These are phyloP conservation scores for Myotisia sp. DNA, from an alignment of 2,329 filamentous ascomycete species.

Conservation along the genomic window DNA sequence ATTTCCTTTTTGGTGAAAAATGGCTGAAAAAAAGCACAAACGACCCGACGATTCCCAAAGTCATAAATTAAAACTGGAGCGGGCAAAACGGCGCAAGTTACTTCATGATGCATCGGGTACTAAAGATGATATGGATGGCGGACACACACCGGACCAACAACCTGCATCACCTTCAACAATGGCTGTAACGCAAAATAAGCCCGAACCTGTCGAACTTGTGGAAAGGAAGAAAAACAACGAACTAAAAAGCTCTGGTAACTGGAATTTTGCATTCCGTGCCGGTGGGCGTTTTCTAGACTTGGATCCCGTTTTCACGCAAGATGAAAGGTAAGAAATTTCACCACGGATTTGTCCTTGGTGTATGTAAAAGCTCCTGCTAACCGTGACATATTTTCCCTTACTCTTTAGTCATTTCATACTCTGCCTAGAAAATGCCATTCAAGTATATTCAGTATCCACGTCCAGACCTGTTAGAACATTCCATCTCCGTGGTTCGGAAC, in stretches of 20 bases:
- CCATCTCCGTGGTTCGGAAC: slow-evolving; percentile 34
- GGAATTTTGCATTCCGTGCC: slow-evolving; percentile 7
- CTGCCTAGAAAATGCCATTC: slow-evolving; percentile 58
- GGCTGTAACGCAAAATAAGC: not conserved
- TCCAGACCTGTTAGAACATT: slow-evolving; percentile 69
- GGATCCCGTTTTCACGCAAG: slow-evolving; percentile 44
- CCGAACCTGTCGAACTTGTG: not conserved
- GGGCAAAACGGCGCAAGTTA: slow-evolving; percentile 8
- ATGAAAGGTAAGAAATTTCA: slow-evolving; percentile 36
- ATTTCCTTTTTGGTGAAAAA: too few relatives aligned
- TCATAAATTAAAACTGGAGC: slow-evolving; percentile 4
- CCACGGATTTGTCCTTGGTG: not conserved
- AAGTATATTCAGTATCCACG: slow-evolving; percentile 66
- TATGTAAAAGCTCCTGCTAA: not conserved
- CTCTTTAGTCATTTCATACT: slow-evolving; percentile 54
- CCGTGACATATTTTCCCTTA: not conserved
- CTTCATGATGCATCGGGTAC: too few relatives aligned
- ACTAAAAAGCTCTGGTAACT: slow-evolving; percentile 2
- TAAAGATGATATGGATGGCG: too few relatives aligned
- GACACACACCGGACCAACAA: too few relatives aligned
- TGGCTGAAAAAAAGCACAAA: slow-evolving; percentile 9
- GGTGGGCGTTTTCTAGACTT: slow-evolving; percentile 43
- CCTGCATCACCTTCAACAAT: too few relatives aligned
- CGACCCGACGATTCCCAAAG: slow-evolving; percentile 8
- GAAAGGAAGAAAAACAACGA: not conserved